phyloP scores from a whole-genome alignment of 495 filamentous ascomycete genomes.

The Talaromyces proteolyticus region DNA sequence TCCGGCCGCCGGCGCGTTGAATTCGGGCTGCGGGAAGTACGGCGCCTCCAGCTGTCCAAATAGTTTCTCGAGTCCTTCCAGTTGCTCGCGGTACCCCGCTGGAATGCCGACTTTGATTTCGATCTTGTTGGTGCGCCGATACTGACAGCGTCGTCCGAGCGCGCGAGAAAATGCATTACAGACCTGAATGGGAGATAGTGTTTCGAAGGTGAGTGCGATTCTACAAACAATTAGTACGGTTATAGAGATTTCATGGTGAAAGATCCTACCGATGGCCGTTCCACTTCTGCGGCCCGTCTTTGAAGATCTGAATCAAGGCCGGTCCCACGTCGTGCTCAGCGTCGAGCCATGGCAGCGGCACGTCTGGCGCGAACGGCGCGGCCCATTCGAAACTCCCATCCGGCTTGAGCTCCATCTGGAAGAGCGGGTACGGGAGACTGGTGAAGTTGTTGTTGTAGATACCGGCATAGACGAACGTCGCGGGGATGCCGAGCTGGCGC shows the following conservation, averaged over 20 bases:
- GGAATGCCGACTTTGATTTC: conserved; percentile 83
- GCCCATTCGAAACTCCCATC: conserved; percentile 91
- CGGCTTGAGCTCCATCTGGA: conserved; percentile 79
- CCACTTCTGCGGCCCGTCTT: conserved; percentile 86
- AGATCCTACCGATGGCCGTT: conserved; percentile 62
- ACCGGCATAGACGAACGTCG: conserved; percentile 91
- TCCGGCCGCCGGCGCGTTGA: conserved; percentile 37
- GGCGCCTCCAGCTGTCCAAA: conserved; percentile 57
- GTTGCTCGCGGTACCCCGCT: conserved; percentile 81
- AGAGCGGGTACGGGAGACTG: conserved; percentile 83
- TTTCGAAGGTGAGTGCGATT: conserved; percentile 88
- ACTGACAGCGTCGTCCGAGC: conserved; percentile 70
- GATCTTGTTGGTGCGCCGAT: conserved; percentile 66
- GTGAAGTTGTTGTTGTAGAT: conserved; percentile 99
- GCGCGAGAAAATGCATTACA: conserved; percentile 74
- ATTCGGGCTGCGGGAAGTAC: conserved; percentile 55
- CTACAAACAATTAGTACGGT: conserved; percentile 29
- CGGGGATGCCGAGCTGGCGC: conserved; percentile 71
- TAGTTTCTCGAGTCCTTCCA: conserved; percentile 61
- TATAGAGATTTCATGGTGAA: conserved; percentile 9
- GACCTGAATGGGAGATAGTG: conserved; percentile 75
- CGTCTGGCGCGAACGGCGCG: conserved; percentile 87
- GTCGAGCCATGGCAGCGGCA: conserved; percentile 90
- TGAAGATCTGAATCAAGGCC: conserved; percentile 92
- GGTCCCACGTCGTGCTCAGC: conserved; percentile 96